A percentile compares a stretch with the other conserved stretches of the same genome.
Conservation (phyloP, 805 yeast genomes). For the Myxozyma nipponensis region DNA sequence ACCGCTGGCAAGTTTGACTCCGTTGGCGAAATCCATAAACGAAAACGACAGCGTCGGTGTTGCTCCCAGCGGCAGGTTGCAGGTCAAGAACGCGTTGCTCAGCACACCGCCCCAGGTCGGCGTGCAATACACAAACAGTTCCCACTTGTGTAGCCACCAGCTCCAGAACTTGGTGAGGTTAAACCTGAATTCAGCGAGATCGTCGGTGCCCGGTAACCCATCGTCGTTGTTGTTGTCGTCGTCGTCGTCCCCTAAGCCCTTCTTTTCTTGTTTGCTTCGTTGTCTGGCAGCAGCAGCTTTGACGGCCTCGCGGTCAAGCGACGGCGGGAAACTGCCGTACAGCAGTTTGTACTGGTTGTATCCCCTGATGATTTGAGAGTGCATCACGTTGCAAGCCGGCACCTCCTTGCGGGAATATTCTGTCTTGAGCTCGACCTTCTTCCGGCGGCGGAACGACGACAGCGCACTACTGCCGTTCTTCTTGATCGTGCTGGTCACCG, state of each 20-base stretch:
- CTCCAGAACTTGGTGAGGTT: conserved; percentile 24
- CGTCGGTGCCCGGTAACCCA: background rate
- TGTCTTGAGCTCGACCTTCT: conserved; percentile 17
- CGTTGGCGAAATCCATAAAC: conserved; percentile 26
- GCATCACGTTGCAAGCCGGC: conserved; percentile 22
- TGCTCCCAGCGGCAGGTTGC: conserved; percentile 16
- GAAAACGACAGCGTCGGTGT: conserved; percentile 24
- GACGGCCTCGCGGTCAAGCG: conserved; percentile 8
- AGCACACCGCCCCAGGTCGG: conserved; percentile 24
- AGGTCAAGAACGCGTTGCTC: conserved; percentile 17
- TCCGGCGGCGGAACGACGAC: conserved; percentile 20
- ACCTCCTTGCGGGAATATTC: conserved; percentile 26
- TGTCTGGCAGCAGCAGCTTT: conserved; percentile 2
- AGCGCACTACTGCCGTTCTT: conserved; percentile 7
- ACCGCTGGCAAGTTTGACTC: conserved; percentile 17
- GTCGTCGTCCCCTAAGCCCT: background rate
- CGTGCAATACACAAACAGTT: conserved; percentile 13
- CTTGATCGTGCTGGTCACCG: background rate
- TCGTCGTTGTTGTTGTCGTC: background rate
- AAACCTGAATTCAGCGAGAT: conserved; percentile 9
- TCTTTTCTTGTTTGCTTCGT: background rate
- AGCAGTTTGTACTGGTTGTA: conserved; percentile 23
- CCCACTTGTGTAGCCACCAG: conserved; percentile 30
- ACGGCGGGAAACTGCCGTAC: conserved; percentile 20
- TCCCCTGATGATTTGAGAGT: conserved; percentile 23